Conservation (phyloP, 2,329 filamentous ascomycete species). For the Emergomyces orientalis region DNA sequence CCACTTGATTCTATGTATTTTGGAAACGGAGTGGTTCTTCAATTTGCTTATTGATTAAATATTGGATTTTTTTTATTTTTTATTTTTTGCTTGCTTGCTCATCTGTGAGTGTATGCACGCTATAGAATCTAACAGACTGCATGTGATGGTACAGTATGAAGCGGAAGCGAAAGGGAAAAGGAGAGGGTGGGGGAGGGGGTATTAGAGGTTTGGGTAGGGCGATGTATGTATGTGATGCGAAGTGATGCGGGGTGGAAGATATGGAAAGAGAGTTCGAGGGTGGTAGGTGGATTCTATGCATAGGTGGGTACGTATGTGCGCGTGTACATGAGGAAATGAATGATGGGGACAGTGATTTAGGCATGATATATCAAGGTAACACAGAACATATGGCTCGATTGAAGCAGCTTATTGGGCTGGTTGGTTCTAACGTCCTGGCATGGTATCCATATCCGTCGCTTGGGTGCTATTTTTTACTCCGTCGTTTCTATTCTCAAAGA, state of each 20-base stretch:
- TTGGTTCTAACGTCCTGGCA: not conserved
- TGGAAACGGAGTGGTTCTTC: too few species aligned
- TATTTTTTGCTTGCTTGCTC: too few species aligned
- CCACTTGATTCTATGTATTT: too few species aligned
- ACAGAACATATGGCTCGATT: not conserved
- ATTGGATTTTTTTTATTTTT: too few species aligned
- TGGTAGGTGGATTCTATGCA: not conserved
- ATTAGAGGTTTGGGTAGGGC: not conserved
- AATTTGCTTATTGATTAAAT: too few species aligned
- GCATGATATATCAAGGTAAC: too few species aligned
- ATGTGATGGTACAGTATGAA: not conserved
- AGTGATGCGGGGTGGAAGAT: not conserved
- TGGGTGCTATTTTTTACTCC: not conserved
- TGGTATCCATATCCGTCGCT: not conserved
- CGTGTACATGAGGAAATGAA: not conserved
- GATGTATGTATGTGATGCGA: not conserved
- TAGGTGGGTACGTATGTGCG: not conserved
- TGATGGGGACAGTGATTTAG: not conserved
- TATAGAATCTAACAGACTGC: too few species aligned
- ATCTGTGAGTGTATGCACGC: not conserved
- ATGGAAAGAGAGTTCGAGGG: not conserved
- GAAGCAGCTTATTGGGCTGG: not conserved
- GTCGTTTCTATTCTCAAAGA: not conserved
- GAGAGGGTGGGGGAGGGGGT: not conserved
- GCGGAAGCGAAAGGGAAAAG: not conserved